Conservation (phyloP, 2,329 filamentous ascomycete genomes). For the Berkeleyomyces rouxiae region DNA sequence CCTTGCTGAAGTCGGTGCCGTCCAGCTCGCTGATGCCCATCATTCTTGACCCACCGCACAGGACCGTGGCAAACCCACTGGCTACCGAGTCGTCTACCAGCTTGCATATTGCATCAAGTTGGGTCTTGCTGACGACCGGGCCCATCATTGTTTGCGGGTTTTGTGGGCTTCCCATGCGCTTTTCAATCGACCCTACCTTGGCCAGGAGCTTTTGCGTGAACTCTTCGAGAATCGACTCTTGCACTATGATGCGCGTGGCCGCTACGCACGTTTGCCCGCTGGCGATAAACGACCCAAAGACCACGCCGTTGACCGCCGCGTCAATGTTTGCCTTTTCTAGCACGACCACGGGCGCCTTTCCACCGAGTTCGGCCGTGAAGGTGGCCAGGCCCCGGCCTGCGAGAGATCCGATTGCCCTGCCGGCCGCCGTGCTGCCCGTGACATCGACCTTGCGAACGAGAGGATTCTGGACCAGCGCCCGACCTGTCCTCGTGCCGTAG, state of each 20-base stretch:
- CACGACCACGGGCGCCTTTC: slow-evolving; percentile 48
- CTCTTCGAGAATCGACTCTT: slow-evolving; percentile 29
- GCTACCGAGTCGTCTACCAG: slow-evolving; percentile 29
- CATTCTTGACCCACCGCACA: slow-evolving; percentile 19
- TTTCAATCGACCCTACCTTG: slow-evolving; percentile 26
- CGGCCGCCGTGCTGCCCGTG: slow-evolving; percentile 57
- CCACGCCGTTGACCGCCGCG: slow-evolving; percentile 38
- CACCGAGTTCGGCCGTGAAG: slow-evolving; percentile 48
- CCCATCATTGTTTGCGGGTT: slow-evolving; percentile 23
- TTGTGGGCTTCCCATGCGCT: slow-evolving; percentile 24
- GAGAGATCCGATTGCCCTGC: slow-evolving; percentile 54
- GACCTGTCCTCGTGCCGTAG: slow-evolving; percentile 49
- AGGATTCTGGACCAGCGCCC: slow-evolving; percentile 48
- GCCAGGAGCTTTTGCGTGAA: slow-evolving; percentile 44
- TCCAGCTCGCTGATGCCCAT: slow-evolving; percentile 26
- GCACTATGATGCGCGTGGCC: slow-evolving; percentile 41
- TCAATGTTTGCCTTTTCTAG: slow-evolving; percentile 50
- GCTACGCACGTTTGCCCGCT: slow-evolving; percentile 45
- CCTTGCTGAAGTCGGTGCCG: slow-evolving; percentile 42
- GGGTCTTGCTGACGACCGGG: slow-evolving; percentile 25
- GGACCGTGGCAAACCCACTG: slow-evolving; percentile 18
- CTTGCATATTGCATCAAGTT: slow-evolving; percentile 43
- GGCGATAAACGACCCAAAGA: slow-evolving; percentile 31
- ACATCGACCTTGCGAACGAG: slow-evolving; percentile 60
- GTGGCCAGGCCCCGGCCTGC: slow-evolving; percentile 45